Base-by-base conservation (phyloP, 169 alveolate species). In the Cryptosporidium xiaoi region DNA sequence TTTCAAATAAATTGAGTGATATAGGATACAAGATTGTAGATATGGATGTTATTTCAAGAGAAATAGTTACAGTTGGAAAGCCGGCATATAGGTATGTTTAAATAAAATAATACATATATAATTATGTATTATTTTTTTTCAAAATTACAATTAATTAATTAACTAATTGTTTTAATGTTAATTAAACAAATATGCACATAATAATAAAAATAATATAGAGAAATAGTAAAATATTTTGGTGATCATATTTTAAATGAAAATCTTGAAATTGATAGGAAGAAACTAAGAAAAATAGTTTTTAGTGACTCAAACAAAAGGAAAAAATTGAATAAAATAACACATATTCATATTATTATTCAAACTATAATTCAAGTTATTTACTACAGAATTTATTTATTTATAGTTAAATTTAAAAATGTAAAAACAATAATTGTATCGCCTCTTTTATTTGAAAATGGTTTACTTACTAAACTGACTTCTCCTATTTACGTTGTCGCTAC, bases 381-480 rank as follows among this genome's bases (percentile, higher is more conserved):
- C 29, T 51, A 65, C 31, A 91, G 94, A 66, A 66, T 92, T n/a
- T 46, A 71, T 44, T 65, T 90, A 15, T n/a, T 83, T 10, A 62
- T 69, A 58, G 34, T 69, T 4, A 60, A 90, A 3, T 40, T 69
- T 34, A 18, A 13, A 15, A 69, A 33, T 36, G 5, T 53, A 15
- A 69, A 55, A 53, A 82, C 91, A 10, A 82, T 91, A 8, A 55
- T 93, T 10, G 96, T 93, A 50, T 95, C 96, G n/a, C 95, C 97
- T 15, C 40, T 93, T 31, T 92, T 94, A 10, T 94, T 91, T 66
- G 97, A 94, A 68, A 87, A 94, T 4, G 71, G 66, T 48, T 65
- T 93, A 0, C 55, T 93, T 4, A 91, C 92, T 34, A 91, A 83
- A 66, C 48, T 94, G 33, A 92, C 96, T 66, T 92, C 89, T 29